Conservation (phyloP, 2,329 filamentous ascomycete species). For the Tolypocladium guangdongense region DNA sequence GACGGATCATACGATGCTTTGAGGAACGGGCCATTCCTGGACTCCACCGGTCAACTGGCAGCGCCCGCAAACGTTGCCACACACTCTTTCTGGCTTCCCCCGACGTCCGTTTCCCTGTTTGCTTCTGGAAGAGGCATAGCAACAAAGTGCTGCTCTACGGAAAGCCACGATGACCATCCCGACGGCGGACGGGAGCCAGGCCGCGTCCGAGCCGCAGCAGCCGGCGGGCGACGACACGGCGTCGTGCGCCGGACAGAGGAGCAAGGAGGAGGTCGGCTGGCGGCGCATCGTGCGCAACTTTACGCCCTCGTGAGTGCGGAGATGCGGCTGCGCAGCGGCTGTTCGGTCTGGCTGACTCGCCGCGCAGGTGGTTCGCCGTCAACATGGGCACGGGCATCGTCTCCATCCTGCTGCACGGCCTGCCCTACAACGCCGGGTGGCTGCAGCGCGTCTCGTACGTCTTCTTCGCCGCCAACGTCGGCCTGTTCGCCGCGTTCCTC, state of each 20-base stretch:
- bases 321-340: too few relatives aligned
- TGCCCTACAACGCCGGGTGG: conserved; percentile 49
- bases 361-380: conserved; percentile 42
- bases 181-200: not conserved
- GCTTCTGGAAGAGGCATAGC: not conserved
- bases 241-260: conserved; percentile 14
- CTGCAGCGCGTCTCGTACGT: conserved; percentile 47
- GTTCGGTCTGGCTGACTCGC: too few relatives aligned
- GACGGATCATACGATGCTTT: not conserved
- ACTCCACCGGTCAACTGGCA: not conserved
- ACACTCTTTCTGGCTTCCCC: too few relatives aligned
- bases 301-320: conserved; percentile 36
- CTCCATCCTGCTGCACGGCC: conserved; percentile 47
- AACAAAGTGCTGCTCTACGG: not conserved
- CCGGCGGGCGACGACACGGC: not conserved
- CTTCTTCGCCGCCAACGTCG: conserved; percentile 49
- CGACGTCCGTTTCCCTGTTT: not conserved
- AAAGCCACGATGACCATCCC: not conserved
- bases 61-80: not conserved
- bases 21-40: not conserved
- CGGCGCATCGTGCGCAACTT: conserved; percentile 39
- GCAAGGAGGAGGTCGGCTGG: conserved; percentile 26
- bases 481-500: conserved; percentile 45
- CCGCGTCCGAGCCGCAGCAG: not conserved
- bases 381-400: conserved; percentile 62